phyloP scores from a whole-genome alignment of 1,139 yeast species.

The Candida sanyaensis region DNA sequence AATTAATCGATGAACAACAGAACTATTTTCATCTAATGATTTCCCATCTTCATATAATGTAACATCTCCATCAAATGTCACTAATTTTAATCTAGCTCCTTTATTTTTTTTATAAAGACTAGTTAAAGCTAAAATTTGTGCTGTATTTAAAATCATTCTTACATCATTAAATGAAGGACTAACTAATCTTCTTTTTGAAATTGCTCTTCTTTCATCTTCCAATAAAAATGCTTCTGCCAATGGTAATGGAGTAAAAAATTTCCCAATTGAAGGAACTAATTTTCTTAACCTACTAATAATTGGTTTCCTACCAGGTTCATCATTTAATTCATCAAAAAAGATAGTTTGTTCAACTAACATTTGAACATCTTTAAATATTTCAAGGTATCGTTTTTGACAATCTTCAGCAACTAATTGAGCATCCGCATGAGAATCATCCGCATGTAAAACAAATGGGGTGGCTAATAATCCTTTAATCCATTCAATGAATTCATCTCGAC shows the following conservation, averaged over 20 bases:
- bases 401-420: constrained; percentile 28
- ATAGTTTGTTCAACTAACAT: constrained; percentile 54
- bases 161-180: constrained; percentile 94
- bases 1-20: constrained; percentile 61
- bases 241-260: constrained; percentile 83
- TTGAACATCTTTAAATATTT: constrained; percentile 84
- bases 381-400: constrained; percentile 73
- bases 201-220: constrained; percentile 77
- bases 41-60: constrained; percentile 92
- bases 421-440: constrained; percentile 47
- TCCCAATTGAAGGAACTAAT: constrained; percentile 83
- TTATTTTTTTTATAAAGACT: constrained; percentile 25
- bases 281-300: constrained; percentile 61
- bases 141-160: constrained; percentile 75
- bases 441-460: constrained; percentile 90
- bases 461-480: constrained; percentile 94
- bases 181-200: constrained; percentile 82
- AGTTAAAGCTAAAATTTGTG: constrained; percentile 70
- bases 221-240: constrained; percentile 79
- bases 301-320: constrained; percentile 30
- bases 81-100: constrained; percentile 51
- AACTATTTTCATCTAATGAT: constrained; percentile 58
- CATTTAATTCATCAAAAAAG: constrained; percentile 29
- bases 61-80: constrained; percentile 97
- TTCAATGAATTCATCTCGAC: constrained; percentile 91